phyloP scores from a whole-genome alignment of 2,329 filamentous ascomycete genomes.

The Aspergillus fumigatus region DNA sequence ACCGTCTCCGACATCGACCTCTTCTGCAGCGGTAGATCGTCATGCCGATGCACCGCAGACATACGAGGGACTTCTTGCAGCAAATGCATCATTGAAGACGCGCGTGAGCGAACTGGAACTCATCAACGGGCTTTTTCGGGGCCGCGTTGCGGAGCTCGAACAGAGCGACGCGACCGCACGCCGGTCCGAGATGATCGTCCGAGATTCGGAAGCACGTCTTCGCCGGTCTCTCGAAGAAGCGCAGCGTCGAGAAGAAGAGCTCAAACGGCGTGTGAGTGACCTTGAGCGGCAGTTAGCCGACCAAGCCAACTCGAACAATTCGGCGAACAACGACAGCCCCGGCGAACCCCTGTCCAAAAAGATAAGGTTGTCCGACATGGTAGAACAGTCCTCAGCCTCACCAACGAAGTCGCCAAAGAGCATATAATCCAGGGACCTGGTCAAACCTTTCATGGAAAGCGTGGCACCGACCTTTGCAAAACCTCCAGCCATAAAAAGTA shows the following conservation, averaged over 20 bases:
- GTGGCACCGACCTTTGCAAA: slow-evolving; percentile 1
- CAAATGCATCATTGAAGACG: slow-evolving; percentile 86
- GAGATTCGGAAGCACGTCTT: slow-evolving; percentile 52
- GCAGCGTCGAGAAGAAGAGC: slow-evolving; percentile 70
- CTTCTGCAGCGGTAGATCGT: slow-evolving; percentile 54
- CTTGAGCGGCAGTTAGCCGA: slow-evolving; percentile 55
- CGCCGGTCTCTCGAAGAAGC: slow-evolving; percentile 68
- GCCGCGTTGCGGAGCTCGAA: slow-evolving; percentile 70
- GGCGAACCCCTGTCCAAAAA: slow-evolving; percentile 51
- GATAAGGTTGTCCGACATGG: slow-evolving; percentile 53
- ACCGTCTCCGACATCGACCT: slow-evolving; percentile 56
- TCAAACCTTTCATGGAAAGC: slow-evolving; percentile 8
- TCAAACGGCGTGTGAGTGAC: slow-evolving; percentile 79
- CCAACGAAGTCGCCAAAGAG: slow-evolving; percentile 34
- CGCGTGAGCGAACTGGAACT: slow-evolving; percentile 92
- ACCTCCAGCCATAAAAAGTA: not conserved
- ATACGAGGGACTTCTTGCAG: slow-evolving; percentile 72
- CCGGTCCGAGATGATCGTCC: slow-evolving; percentile 52
- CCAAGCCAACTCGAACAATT: slow-evolving; percentile 14
- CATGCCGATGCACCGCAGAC: slow-evolving; percentile 68
- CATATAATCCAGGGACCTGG: slow-evolving; percentile 17
- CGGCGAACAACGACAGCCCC: slow-evolving; percentile 22
- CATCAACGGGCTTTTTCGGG: slow-evolving; percentile 79
- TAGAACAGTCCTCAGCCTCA: slow-evolving; percentile 39
- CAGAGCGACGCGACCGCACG: slow-evolving; percentile 67